Evolutionary conservation across 2,329 filamentous ascomycete genomes (phyloP), one percentile per base, ranked within the genome.

Genomic region (Aspergillus spinulosporus): DNA sequence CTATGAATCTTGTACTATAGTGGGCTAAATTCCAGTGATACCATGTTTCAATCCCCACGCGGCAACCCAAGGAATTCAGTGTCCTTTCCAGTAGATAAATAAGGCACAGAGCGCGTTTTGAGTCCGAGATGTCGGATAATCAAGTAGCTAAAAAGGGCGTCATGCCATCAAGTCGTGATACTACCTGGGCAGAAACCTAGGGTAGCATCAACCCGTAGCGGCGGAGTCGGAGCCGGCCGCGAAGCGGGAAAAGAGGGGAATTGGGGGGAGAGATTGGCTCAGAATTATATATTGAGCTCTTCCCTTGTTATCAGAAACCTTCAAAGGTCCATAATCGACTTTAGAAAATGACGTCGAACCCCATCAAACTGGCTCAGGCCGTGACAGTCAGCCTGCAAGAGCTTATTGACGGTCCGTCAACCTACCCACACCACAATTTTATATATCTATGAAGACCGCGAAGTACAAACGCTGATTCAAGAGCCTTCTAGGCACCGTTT

Each of bases 371-470:
- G 46, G 71, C 66, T 32, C 67, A 75, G 49, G 72, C 78, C 3
- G 74, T 81, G 29, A 77, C 74, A 2, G 80, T 82, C 44, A 80
- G 76, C 59, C 66, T 81, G 1, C 64, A 77, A 52, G 78, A 80
- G 51, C 71, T 82, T 11, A 68, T 75, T 52, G 73, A 78, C 59
- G 77, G 80, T 82, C 26, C 48, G 57, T 15, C 12, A 15, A 39
- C 12, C 12, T 29, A 39, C 12, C 14, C 14, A 15, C 9, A 9
- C 26, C 5, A 21, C 37, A 6, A 51, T 31, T 42, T 42, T 31
- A 28, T 15, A 42, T 12, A 14, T 14, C 21, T 31, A n/a, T 9
- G 15, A 21, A n/a, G n/a, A n/a, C n/a, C n/a, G n/a, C n/a, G n/a
- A n/a, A n/a, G n/a, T n/a, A n/a, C n/a, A n/a, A n/a, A n/a, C n/a